Percentiles rank a stretch among this genome's conserved stretches.
Evolutionary conservation across 495 filamentous ascomycete genomes (phyloP).

Genomic region (Annulohypoxylon stygium): DNA sequence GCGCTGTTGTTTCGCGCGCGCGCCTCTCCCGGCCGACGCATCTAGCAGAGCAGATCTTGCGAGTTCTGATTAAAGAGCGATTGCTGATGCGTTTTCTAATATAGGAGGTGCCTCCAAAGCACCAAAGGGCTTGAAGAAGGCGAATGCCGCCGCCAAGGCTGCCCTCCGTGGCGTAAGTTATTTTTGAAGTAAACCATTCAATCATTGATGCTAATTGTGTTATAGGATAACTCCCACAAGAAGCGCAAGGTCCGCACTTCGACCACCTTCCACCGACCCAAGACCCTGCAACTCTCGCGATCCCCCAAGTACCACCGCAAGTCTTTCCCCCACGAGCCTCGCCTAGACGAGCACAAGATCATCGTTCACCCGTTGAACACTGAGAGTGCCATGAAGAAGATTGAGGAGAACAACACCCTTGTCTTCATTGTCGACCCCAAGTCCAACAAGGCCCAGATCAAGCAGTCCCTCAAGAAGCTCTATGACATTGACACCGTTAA

Average conservation of each 20-base stretch:
- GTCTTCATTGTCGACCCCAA: constrained; percentile 99
- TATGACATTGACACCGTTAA: constrained; percentile 98
- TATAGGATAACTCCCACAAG: constrained; percentile 77
- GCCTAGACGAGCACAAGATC: constrained; percentile 92
- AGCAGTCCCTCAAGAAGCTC: constrained; percentile 97
- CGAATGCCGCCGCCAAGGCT: constrained; percentile 92
- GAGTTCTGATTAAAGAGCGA: constrained; percentile 67
- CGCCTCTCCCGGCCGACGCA: constrained; percentile 56
- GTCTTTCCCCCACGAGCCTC: constrained; percentile 88
- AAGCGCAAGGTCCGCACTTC: constrained; percentile 89
- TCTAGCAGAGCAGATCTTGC: constrained; percentile 73
- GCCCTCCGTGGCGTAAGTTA: constrained; percentile 86
- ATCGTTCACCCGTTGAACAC: constrained; percentile 92
- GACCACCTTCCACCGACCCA: constrained; percentile 91
- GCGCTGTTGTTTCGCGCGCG: constrained; percentile 38
- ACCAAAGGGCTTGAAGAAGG: constrained; percentile 77
- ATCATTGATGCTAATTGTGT: constrained; percentile 30
- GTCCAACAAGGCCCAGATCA: constrained; percentile 99
- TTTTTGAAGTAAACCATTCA: too few species aligned
- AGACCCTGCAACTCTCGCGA: constrained; percentile 88
- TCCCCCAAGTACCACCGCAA: constrained; percentile 93
- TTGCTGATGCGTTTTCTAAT: constrained; percentile 60
- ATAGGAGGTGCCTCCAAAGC: constrained; percentile 75
- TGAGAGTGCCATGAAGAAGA: constrained; percentile 99
- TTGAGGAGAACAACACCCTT: constrained; percentile 99